Conservation (phyloP, 306 rosid species). For the Mimosa pudica region DNA sequence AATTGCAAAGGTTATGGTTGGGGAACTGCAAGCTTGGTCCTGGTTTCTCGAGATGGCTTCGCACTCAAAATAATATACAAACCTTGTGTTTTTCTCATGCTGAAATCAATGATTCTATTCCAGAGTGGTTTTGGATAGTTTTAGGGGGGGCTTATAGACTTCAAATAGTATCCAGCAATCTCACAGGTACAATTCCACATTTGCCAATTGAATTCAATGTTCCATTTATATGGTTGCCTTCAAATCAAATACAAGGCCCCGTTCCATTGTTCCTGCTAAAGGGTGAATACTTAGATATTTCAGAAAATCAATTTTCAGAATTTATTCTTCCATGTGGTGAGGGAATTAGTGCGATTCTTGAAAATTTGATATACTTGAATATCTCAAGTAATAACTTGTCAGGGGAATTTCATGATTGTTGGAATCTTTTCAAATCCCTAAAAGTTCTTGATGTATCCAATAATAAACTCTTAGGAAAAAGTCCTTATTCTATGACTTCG, state of each 20-base stretch:
- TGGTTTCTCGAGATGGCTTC: neutral
- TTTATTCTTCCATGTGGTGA: neutral
- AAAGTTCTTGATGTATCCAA: neutral
- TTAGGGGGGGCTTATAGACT: too few relatives aligned
- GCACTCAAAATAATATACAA: neutral
- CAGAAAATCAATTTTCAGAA: neutral
- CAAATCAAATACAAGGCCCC: neutral
- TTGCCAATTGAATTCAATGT: neutral
- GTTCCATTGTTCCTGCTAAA: neutral
- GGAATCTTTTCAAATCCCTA: neutral
- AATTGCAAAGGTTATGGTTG: rapidly evolving
- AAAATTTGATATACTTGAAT: neutral
- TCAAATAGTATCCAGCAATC: neutral
- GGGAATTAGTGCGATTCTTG: neutral
- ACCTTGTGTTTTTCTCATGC: rapidly evolving
- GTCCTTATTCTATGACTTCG: neutral
- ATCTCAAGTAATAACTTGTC: neutral
- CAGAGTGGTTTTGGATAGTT: neutral
- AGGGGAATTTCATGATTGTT: neutral
- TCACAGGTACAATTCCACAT: neutral
- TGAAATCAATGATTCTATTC: neutral
- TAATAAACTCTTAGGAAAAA: neutral
- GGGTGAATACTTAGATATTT: neutral
- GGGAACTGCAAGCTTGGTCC: rapidly evolving
- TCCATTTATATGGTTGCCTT: neutral